phyloP scores from a whole-genome alignment of 371 early-diverging fungal species.

The Lichtheimia ramosa region DNA sequence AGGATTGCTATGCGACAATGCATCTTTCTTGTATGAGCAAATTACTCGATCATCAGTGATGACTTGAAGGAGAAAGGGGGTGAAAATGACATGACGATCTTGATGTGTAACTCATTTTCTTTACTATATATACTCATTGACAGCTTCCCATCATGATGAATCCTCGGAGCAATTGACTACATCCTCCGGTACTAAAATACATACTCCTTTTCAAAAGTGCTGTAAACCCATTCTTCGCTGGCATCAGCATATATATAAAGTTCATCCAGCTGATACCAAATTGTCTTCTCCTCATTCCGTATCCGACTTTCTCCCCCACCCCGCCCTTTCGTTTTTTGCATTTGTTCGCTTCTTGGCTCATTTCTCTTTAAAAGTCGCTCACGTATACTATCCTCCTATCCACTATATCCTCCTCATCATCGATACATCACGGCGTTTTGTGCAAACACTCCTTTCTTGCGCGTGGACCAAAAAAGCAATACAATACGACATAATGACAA shows the following conservation, averaged over 20 bases:
- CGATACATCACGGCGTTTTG: neutral
- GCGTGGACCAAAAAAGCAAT: neutral
- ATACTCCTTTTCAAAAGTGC: neutral
- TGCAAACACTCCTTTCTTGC: too few relatives aligned
- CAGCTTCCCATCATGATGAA: neutral
- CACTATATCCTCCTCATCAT: neutral
- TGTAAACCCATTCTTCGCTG: neutral
- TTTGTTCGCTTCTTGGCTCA: neutral
- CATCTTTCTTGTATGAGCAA: too few relatives aligned
- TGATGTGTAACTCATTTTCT: neutral
- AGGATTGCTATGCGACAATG: too few relatives aligned
- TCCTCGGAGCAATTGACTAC: neutral
- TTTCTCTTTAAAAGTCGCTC: neutral
- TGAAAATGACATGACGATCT: too few relatives aligned
- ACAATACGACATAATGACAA: neutral
- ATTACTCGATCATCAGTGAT: too few relatives aligned
- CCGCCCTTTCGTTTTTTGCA: conserved; percentile 12
- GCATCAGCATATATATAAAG: neutral
- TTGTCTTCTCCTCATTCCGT: conserved; percentile 1
- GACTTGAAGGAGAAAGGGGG: too few relatives aligned
- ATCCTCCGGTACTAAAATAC: too few relatives aligned
- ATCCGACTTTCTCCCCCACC: conserved; percentile 6
- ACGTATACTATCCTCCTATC: neutral
- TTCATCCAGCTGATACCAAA: neutral
- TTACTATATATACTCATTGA: neutral